Percentiles rank a stretch among this genome's conserved stretches.
phyloP scores from a whole-genome alignment of 306 rosid species.

The Lathyrus aphaca region DNA sequence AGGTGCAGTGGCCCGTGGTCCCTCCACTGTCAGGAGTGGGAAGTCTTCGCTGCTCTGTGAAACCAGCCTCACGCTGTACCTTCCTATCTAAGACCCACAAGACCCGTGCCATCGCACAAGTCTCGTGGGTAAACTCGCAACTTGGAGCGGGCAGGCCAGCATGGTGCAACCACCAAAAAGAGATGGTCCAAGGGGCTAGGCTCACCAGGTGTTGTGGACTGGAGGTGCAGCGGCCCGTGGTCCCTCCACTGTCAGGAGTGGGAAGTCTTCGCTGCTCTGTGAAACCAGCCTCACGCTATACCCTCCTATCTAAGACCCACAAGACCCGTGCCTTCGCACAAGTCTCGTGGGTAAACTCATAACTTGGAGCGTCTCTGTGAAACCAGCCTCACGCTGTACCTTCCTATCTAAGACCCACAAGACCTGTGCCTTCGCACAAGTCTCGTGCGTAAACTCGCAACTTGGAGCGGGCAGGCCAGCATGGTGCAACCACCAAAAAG shows the following conservation, averaged over 20 bases:
- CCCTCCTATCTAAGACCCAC: too few relatives aligned
- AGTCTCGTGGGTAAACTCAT: too few relatives aligned
- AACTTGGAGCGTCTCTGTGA: conserved; percentile 10
- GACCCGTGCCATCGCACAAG: background rate
- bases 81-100: background rate
- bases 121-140: background rate
- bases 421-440: background rate
- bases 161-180: background rate
- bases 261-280: too few relatives aligned
- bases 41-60: conserved; percentile 11
- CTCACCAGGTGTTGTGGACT: background rate
- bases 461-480: background rate
- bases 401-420: background rate
- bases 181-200: background rate
- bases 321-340: too few relatives aligned
- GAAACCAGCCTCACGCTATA: too few relatives aligned
- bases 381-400: conserved; percentile 5
- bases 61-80: conserved; percentile 7
- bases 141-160: background rate
- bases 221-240: background rate
- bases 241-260: conserved; percentile 4
- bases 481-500: too few relatives aligned
- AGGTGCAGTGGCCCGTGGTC: background rate
- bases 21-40: conserved; percentile 8
- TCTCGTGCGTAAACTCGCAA: background rate